Conservation (phyloP, 2,329 filamentous ascomycete genomes). For the Diaporthe sp. region DNA sequence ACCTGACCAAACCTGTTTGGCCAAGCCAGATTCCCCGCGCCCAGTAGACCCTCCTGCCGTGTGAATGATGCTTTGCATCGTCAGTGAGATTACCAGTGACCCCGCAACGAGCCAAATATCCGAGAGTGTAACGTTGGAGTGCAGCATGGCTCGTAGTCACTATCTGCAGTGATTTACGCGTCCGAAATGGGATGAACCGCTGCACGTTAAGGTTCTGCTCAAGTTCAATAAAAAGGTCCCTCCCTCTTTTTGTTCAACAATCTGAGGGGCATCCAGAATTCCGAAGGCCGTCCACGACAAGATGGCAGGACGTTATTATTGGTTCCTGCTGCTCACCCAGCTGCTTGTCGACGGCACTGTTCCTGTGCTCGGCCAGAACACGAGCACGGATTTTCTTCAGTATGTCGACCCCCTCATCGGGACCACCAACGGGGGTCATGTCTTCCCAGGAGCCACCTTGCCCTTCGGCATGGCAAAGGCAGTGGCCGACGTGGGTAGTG, state of each 20-base stretch:
- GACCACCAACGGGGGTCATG: conserved; percentile 49
- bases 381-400: conserved; percentile 13
- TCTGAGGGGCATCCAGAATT: background rate
- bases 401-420: conserved; percentile 48
- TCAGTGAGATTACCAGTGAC: conserved; percentile 6
- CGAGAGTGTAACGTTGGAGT: conserved; percentile 33
- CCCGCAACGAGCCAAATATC: conserved; percentile 28
- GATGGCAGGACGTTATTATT: background rate
- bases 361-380: conserved; percentile 19
- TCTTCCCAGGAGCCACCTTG: conserved; percentile 49
- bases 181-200: conserved; percentile 10
- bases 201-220: background rate
- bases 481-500: conserved; percentile 46
- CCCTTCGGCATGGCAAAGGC: conserved; percentile 51
- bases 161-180: background rate
- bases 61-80: conserved; percentile 8
- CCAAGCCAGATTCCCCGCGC: conserved; percentile 7
- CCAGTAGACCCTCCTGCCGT: background rate
- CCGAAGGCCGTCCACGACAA: background rate
- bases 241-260: background rate
- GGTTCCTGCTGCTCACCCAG: background rate
- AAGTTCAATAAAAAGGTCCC: background rate
- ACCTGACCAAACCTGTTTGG: background rate
- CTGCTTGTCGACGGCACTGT: background rate
- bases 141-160: conserved; percentile 4